Percentiles rank a stretch among this genome's conserved stretches.
Conservation (phyloP, 495 filamentous ascomycete species). For the Penicillium taxi region DNA sequence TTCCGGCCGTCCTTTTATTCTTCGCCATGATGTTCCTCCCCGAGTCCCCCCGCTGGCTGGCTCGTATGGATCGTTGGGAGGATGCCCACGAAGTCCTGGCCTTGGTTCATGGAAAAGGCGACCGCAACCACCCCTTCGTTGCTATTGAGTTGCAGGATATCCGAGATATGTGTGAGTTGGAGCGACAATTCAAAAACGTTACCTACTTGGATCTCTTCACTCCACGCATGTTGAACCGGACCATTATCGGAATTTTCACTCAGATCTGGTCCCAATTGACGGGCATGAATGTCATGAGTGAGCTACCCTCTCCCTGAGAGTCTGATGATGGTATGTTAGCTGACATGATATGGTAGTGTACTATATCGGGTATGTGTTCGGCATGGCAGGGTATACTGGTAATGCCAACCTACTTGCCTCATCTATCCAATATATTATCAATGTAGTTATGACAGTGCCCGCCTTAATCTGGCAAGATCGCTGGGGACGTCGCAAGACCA, state of each 20-base stretch:
- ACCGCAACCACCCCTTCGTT: constrained; percentile 55
- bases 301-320: too few species aligned
- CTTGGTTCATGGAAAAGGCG: constrained; percentile 63
- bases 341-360: constrained; percentile 13
- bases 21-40: constrained; percentile 60
- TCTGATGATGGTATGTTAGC: too few species aligned
- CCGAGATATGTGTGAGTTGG: constrained; percentile 58
- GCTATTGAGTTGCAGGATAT: constrained; percentile 61
- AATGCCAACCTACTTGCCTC: constrained; percentile 45
- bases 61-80: constrained; percentile 67
- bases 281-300: constrained; percentile 86
- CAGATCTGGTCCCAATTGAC: constrained; percentile 82
- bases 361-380: constrained; percentile 50
- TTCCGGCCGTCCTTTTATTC: constrained; percentile 62
- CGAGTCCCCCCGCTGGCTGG: constrained; percentile 75
- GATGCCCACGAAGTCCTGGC: constrained; percentile 56
- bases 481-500: constrained; percentile 48
- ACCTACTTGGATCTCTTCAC: constrained; percentile 62
- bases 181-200: constrained; percentile 51
- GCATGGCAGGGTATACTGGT: constrained; percentile 50
- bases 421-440: constrained; percentile 56
- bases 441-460: constrained; percentile 38
- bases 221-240: constrained; percentile 64
- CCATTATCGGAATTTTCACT: constrained; percentile 61
- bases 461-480: constrained; percentile 44